Evolutionary conservation across 179 eudicot species (phyloP).

Genomic region (Actinidia arguta): DNA sequence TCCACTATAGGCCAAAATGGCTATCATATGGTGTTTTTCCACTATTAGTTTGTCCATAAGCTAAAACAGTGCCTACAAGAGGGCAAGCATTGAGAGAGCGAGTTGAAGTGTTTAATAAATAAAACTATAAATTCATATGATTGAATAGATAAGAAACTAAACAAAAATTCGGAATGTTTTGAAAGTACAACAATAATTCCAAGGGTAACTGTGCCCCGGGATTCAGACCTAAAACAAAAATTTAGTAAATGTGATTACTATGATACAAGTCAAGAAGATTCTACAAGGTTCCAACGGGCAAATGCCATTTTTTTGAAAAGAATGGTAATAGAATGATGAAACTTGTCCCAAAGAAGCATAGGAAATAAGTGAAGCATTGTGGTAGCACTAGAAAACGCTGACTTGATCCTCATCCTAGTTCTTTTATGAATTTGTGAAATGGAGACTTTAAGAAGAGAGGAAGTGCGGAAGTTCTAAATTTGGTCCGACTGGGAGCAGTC

Average conservation of each 20-base stretch:
- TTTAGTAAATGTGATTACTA: not conserved
- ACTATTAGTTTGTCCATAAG: conserved; percentile 98
- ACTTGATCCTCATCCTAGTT: not conserved
- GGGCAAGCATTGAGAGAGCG: conserved; percentile 12
- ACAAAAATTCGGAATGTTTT: not conserved
- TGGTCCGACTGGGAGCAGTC: not conserved
- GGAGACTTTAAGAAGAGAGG: not conserved
- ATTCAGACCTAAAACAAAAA: not conserved
- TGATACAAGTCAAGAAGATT: not conserved
- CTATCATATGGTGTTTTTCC: conserved; percentile 91
- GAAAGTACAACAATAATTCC: not conserved
- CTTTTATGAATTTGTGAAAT: not conserved
- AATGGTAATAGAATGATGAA: not conserved
- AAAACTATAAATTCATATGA: not conserved
- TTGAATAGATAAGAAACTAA: not conserved
- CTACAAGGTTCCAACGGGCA: not conserved
- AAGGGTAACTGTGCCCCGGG: not conserved
- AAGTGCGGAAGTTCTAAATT: not conserved
- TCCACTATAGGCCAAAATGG: not conserved
- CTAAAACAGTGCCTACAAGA: conserved; percentile 88
- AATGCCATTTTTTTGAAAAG: conserved; percentile 2
- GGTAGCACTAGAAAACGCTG: not conserved
- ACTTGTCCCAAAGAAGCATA: not conserved
- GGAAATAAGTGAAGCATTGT: not conserved
- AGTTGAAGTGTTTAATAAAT: not conserved